Conservation (phyloP, 1,284 basidiomycete species). For the Ustilago loliicola region DNA sequence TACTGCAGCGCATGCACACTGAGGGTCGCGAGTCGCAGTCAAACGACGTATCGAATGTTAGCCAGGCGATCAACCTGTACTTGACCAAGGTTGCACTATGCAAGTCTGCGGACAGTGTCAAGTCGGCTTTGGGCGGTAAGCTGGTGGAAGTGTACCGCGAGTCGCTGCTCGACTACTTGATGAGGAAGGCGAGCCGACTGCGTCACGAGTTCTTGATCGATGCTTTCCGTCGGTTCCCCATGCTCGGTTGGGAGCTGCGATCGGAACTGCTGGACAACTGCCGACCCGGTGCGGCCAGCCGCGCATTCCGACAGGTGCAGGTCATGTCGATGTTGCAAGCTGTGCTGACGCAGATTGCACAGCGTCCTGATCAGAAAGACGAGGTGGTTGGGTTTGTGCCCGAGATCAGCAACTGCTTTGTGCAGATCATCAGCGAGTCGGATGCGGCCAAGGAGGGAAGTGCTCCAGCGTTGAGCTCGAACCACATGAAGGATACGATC, state of each 20-base stretch:
- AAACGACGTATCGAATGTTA: conserved; percentile 77
- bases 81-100: conserved; percentile 72
- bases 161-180: conserved; percentile 83
- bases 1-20: conserved; percentile 80
- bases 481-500: conserved; percentile 83
- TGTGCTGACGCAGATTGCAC: conserved; percentile 77
- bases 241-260: conserved; percentile 79
- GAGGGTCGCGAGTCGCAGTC: conserved; percentile 79
- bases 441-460: conserved; percentile 73
- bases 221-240: conserved; percentile 80
- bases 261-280: conserved; percentile 75
- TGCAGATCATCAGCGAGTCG: conserved; percentile 76
- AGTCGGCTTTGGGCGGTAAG: conserved; percentile 50
- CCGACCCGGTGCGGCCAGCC: conserved; percentile 39
- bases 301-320: conserved; percentile 73
- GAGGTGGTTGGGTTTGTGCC: conserved; percentile 75
- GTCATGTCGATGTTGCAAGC: conserved; percentile 80
- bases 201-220: conserved; percentile 84
- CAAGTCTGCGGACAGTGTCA: conserved; percentile 23
- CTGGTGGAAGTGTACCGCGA: conserved; percentile 76
- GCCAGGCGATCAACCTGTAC: conserved; percentile 81
- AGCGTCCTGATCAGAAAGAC: conserved; percentile 58
- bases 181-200: conserved; percentile 83
- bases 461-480: conserved; percentile 73
- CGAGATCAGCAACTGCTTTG: conserved; percentile 74